phyloP scores from a whole-genome alignment of 352 stramenopile genomes.

The Phytophthora melonis region DNA sequence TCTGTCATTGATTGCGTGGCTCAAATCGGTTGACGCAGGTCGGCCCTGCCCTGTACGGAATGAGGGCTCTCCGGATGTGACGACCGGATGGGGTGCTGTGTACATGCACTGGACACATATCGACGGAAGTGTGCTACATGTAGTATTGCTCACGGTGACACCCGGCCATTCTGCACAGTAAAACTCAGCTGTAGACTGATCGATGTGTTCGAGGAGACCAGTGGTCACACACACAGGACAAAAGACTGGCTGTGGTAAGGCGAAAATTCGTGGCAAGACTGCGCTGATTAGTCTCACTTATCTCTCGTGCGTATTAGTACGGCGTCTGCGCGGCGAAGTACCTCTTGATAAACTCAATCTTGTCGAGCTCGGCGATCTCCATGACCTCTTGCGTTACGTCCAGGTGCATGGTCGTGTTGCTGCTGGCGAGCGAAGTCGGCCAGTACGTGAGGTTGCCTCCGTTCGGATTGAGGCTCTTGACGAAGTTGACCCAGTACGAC shows the following conservation, averaged over 20 bases:
- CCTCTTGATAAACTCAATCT: conserved; percentile 20
- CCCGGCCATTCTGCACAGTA: no score
- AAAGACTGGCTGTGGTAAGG: neutral
- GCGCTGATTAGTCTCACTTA: neutral
- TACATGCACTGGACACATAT: no score
- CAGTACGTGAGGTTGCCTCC: conserved; percentile 14
- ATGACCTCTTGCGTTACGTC: conserved; percentile 19
- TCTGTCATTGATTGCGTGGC: no score
- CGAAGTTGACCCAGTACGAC: conserved; percentile 33
- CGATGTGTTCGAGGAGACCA: no score
- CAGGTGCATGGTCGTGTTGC: conserved; percentile 22
- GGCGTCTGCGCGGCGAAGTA: conserved; percentile 18
- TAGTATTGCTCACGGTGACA: no score
- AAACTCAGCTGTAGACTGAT: no score
- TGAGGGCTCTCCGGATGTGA: no score
- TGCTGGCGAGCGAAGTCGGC: conserved; percentile 11
- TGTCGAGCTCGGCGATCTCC: neutral
- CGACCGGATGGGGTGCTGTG: no score
- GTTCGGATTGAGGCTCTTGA: conserved; percentile 32
- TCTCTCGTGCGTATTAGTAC: neutral
- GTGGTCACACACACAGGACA: no score
- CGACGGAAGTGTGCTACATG: no score
- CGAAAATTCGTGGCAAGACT: neutral
- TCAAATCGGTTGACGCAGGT: no score
- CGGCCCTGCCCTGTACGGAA: no score